Conservation (phyloP, 1,139 yeast species). For the Pneumocystis jirovecii region DNA sequence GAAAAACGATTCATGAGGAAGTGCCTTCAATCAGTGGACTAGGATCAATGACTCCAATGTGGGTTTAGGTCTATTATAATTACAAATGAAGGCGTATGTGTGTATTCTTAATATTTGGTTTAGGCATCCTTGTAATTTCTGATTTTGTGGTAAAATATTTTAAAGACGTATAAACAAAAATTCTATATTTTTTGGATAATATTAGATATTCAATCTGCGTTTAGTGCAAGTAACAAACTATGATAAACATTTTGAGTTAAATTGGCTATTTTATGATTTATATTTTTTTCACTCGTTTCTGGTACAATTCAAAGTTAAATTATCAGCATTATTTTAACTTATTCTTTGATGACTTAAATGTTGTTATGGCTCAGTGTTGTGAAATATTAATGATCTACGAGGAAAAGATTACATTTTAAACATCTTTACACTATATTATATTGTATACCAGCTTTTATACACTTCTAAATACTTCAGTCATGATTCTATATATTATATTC, state of each 20-base stretch:
- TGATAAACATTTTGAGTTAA: background rate
- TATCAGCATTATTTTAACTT: background rate
- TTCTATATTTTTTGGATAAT: background rate
- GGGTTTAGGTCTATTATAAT: background rate
- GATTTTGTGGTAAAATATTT: background rate
- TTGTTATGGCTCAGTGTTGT: background rate
- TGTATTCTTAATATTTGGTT: background rate
- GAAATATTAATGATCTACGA: background rate
- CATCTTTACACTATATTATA: background rate
- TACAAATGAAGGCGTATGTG: background rate
- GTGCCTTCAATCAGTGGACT: background rate
- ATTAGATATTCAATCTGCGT: background rate
- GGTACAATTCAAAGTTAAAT: background rate
- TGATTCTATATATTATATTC: background rate
- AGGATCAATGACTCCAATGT: background rate
- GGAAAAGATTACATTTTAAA: background rate
- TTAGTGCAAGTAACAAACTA: background rate
- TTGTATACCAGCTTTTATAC: background rate
- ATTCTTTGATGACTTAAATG: background rate
- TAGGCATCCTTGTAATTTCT: background rate
- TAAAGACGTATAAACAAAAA: background rate
- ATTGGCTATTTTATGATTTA: background rate
- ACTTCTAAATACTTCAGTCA: background rate
- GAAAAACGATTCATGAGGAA: background rate
- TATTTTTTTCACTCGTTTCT: background rate